Conservation (phyloP, 495 filamentous ascomycete species). For the Rostrohypoxylon terebratum region DNA sequence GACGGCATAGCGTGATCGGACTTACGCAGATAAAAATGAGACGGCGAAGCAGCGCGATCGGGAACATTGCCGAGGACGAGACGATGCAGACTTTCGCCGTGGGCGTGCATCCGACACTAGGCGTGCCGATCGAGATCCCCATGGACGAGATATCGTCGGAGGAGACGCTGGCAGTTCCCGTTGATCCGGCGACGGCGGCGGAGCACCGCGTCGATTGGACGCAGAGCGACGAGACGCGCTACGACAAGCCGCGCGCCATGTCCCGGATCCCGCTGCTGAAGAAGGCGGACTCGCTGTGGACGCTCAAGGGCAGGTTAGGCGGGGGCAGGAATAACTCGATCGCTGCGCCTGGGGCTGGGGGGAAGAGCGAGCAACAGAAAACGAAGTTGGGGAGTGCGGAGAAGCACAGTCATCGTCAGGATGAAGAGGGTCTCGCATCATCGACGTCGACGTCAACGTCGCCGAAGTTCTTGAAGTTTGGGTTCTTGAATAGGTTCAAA, state of each 20-base stretch:
- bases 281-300: slow-evolving; percentile 57
- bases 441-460: slow-evolving; percentile 28
- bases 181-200: slow-evolving; percentile 25
- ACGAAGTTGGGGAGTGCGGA: slow-evolving; percentile 21
- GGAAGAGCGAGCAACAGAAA: background rate
- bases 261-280: slow-evolving; percentile 48
- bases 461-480: slow-evolving; percentile 37
- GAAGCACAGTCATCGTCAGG: slow-evolving; percentile 23
- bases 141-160: slow-evolving; percentile 38
- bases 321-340: slow-evolving; percentile 19
- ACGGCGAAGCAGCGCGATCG: slow-evolving; percentile 29
- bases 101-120: background rate
- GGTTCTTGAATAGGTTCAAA: slow-evolving; percentile 47
- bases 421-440: slow-evolving; percentile 11
- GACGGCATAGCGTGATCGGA: slow-evolving; percentile 17
- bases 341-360: background rate
- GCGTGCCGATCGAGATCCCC: slow-evolving; percentile 1
- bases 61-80: slow-evolving; percentile 32
- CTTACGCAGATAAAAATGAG: background rate
- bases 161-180: slow-evolving; percentile 40
- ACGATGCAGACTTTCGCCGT: background rate
- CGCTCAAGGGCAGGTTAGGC: slow-evolving; percentile 48
- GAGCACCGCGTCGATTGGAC: slow-evolving; percentile 60
- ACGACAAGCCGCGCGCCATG: slow-evolving; percentile 31
- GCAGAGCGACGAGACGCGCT: slow-evolving; percentile 55